phyloP scores from a whole-genome alignment of 441 rosid species.

The Daphne laureola region DNA sequence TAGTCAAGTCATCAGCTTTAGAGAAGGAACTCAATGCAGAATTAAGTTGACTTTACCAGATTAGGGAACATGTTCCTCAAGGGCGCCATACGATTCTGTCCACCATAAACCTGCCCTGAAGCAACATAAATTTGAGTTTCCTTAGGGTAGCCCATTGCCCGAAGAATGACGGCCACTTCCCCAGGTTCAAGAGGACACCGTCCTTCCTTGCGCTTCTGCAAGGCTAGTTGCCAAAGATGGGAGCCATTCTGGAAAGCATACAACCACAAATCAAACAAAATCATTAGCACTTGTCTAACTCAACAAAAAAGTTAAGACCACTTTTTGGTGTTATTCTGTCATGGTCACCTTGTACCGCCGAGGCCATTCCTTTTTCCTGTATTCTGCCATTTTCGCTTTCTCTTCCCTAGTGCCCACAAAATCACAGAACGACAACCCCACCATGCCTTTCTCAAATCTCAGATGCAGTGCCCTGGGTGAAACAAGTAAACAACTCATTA shows the following conservation, averaged over 20 bases:
- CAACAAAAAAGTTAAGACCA: too few species aligned
- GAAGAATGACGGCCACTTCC: conserved; percentile 94
- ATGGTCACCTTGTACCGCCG: conserved; percentile 79
- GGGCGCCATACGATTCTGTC: conserved; percentile 99
- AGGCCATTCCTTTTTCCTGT: conserved; percentile 97
- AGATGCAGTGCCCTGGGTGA: conserved; percentile 93
- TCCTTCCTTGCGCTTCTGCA: conserved; percentile 97
- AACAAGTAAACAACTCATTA: conserved; percentile 15
- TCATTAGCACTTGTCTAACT: too few species aligned
- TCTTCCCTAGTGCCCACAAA: conserved; percentile 97
- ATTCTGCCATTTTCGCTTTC: conserved; percentile 89
- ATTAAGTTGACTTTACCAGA: conserved; percentile 41
- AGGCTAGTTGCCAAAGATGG: conserved; percentile 91
- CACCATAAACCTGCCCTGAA: conserved; percentile 98
- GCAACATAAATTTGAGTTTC: conserved; percentile 98
- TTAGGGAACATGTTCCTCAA: conserved; percentile 94
- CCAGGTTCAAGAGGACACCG: conserved; percentile 99
- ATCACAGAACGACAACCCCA: conserved; percentile 92
- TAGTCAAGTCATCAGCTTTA: neutral
- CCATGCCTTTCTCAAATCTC: conserved; percentile 99
- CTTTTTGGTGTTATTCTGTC: neutral
- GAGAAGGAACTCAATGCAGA: neutral
- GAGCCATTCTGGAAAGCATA: conserved; percentile 73
- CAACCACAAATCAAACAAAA: conserved; percentile 11
- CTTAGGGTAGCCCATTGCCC: conserved; percentile 98